Evolutionary conservation across 108 stramenopile genomes (phyloP), one percentile per base, ranked within the genome.

Genomic region (Cyclostephanos tholiformis): DNA sequence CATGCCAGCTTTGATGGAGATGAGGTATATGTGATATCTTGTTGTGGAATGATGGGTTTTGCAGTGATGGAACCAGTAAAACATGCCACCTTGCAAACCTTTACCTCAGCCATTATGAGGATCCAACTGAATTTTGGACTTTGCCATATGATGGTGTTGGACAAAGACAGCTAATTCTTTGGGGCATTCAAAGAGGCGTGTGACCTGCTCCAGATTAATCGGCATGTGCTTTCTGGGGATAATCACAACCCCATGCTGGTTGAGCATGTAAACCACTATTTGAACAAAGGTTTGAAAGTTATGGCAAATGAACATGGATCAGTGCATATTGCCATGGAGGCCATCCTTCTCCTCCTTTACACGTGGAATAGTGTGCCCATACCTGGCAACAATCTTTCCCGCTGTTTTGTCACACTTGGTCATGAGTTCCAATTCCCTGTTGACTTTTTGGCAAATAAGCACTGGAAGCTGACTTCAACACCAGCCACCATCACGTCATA

Each of bases 341-440:
- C n/a, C n/a, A n/a, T n/a, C n/a, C n/a, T n/a, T n/a, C n/a, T n/a
- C n/a, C n/a, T n/a, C n/a, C n/a, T n/a, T n/a, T n/a, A n/a, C n/a
- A n/a, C n/a, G n/a, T n/a, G n/a, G n/a, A n/a, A n/a, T n/a, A n/a
- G n/a, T n/a, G n/a, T n/a, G n/a, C n/a, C n/a, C n/a, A n/a, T n/a
- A n/a, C 57, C 50, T 0, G 67, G 75, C 20, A 76, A 49, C 16
- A 26, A 75, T 35, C 17, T 75, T 2, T 14, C 23, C 25, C 46
- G 67, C 17, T 32, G 48, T 13, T 32, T 67, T 25, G 74, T 57
- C 12, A 65, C 66, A 1, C 48, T 55, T 35, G 74, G 65, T 41
- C 49, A 65, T 22, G 51, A 53, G 3, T 75, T 75, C n/a, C n/a
- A n/a, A n/a, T n/a, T n/a, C n/a, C n/a, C n/a, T n/a, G n/a, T n/a